Evolutionary conservation across 2,329 filamentous ascomycete species (phyloP), one percentile per base, ranked within the genome.

Genomic region (Atkinsonella texensis): DNA sequence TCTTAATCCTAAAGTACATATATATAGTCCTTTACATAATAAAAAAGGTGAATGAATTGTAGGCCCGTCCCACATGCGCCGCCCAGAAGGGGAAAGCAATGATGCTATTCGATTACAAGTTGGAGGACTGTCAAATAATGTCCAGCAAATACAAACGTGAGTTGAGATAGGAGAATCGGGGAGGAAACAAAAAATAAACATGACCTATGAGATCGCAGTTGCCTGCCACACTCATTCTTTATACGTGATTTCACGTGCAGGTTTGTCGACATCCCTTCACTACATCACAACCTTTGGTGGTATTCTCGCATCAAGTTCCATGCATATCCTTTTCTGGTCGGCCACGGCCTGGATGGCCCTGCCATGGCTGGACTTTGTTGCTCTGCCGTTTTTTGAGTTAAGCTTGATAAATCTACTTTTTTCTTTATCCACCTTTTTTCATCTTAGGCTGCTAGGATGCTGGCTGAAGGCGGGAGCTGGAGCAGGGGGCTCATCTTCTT

Each of bases 391-490:
- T 4, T 39, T 40, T 23, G 42, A 4, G 13, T 18, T 17, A 28
- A 23, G 39, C 38, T 43, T 39, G 15, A 12, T 12, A 10, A 23
- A 50, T 17, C n/a, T 15, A 12, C 2, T 17, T 12, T 20, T 38
- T 42, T 42, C 17, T 17, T 28, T 2, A 10, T 15, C 41, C 42
- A 49, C 28, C 44, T 56, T 52, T 52, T 52, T 50, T 51, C 56
- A 54, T 46, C 31, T 52, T 42, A 52, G 32, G 41, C 44, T 40
- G 38, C 52, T 38, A 13, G 44, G 47, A 46, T 60, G 51, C 49
- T 59, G 58, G 56, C 60, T 60, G 55, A 70, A 72, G 8, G 69
- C 68, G 31, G 70, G 68, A 45, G 68, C 61, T 3, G 70, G 69
- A 13, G 68, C 52, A 39, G 68, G 65, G 5, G 66, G 62, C 13